These are phyloP conservation scores for Grifola frondosa DNA, from an alignment of 1,284 basidiomycete species.

Conservation along the genomic window DNA sequence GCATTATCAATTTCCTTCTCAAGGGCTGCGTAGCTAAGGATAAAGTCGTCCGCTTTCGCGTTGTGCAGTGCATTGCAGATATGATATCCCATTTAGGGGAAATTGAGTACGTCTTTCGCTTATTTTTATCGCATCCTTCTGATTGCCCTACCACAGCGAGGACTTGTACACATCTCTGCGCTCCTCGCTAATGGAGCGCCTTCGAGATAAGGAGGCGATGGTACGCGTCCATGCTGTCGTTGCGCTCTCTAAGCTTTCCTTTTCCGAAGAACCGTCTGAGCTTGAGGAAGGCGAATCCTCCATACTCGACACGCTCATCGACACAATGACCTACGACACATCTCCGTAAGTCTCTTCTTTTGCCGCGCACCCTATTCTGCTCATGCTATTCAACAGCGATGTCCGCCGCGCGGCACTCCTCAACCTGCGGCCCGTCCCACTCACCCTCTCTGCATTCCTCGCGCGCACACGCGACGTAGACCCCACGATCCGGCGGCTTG, in stretches of 20 bases:
- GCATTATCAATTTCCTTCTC: slow-evolving; percentile 77
- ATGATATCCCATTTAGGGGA: slow-evolving; percentile 81
- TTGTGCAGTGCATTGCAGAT: slow-evolving; percentile 76
- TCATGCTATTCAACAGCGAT: slow-evolving; percentile 56
- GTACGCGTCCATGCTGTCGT: slow-evolving; percentile 86
- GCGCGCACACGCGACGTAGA: slow-evolving; percentile 87
- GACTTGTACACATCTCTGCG: slow-evolving; percentile 76
- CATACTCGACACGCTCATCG: slow-evolving; percentile 68
- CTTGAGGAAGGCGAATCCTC: slow-evolving; percentile 64
- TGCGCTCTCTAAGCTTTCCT: slow-evolving; percentile 83
- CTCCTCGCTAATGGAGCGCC: slow-evolving; percentile 70
- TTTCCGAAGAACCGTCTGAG: slow-evolving; percentile 73
- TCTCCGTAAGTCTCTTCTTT: slow-evolving; percentile 63
- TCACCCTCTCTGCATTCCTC: slow-evolving; percentile 70
- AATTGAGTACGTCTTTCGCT: slow-evolving; percentile 65
- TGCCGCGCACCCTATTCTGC: neutral
- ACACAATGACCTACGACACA: slow-evolving; percentile 74
- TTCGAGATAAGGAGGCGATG: slow-evolving; percentile 82
- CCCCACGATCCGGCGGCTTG: slow-evolving; percentile 75
- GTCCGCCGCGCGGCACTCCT: slow-evolving; percentile 87
- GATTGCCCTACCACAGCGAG: slow-evolving; percentile 53
- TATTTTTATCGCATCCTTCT: neutral
- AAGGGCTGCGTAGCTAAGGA: slow-evolving; percentile 88
- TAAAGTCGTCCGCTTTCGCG: slow-evolving; percentile 84
- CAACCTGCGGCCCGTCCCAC: slow-evolving; percentile 67